Conservation (phyloP, 257 asterid genomes). For the Rehmannia glutinosa region DNA sequence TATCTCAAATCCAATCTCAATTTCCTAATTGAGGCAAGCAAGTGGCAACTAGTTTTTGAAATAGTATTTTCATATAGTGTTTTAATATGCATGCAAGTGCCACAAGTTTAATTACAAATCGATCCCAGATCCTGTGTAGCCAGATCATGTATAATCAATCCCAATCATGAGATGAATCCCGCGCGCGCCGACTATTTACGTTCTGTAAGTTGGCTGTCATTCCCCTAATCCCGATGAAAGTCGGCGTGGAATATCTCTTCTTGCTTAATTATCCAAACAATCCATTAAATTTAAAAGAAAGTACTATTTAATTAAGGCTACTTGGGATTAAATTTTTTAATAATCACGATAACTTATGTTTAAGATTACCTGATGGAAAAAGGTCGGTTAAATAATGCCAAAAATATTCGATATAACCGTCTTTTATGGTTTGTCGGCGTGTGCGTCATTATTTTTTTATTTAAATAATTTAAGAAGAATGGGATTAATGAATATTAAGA, state of each 20-base stretch:
- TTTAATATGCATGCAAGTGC: background rate
- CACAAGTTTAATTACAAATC: background rate
- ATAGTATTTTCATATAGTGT: background rate
- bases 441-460: too few relatives aligned
- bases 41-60: background rate
- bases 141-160: background rate
- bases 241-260: slow-evolving; percentile 23
- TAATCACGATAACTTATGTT: slow-evolving; percentile 28
- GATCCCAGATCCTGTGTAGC: slow-evolving; percentile 3
- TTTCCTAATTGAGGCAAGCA: background rate
- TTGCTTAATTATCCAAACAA: slow-evolving; percentile 17
- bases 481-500: slow-evolving; percentile 7
- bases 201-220: slow-evolving; percentile 53
- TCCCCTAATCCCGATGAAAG: slow-evolving; percentile 33
- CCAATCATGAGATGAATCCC: background rate
- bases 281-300: background rate
- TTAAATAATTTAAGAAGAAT: background rate
- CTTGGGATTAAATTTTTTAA: background rate
- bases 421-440: slow-evolving; percentile 57
- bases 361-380: slow-evolving; percentile 32
- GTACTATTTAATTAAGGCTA: slow-evolving; percentile 15
- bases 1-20: too few relatives aligned
- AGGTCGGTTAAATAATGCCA: slow-evolving; percentile 32
- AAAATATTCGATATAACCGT: slow-evolving; percentile 18
- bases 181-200: slow-evolving; percentile 39